Evolutionary conservation across 2,329 filamentous ascomycete species (phyloP), one percentile per base, ranked within the genome.

Genomic region (Calycina herbarum): DNA sequence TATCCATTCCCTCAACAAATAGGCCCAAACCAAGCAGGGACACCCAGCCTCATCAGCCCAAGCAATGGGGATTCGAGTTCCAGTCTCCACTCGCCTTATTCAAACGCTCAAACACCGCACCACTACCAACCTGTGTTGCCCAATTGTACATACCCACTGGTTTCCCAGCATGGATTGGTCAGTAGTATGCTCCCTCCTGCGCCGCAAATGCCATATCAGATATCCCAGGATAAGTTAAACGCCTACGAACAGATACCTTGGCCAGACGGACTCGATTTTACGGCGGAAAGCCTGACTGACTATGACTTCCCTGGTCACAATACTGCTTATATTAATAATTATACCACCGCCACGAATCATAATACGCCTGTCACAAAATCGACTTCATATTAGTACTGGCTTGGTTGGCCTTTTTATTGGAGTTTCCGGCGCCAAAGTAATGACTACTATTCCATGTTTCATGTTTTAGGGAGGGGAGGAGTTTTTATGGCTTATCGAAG

Each of bases 41-140:
- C 71, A 61, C 71, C 72, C 17, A 70, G 68, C 51, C 66, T 72
- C 48, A 67, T 74, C 38, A 71, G 69, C 61, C 64, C 70, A 8
- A 69, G 69, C 45, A 75, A 73, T 62, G 72, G 71, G 8, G 72
- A 74, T 38, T 68, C 72, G 2, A 68, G 65, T 15, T 67, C 71
- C 6, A 64, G 68, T 45, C 65, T 73, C 20, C 71, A 69, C 45
- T 74, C 73, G 4, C 73, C 73, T 7, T 72, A 73, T 61, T 63
- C 57, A 40, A 64, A 67, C 40, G n/a, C 33, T 60, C 70, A 68
- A 66, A 57, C 62, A 11, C 66, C 66, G 58, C 64, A 67, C 8
- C 31, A 40, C 29, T 27, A 57, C 38, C 38, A 35, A 15, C 15
- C 35, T 60, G n/a, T 42, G 17, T 5, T 38, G 11, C 4, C 24